These are phyloP conservation scores for Penicillium italicum DNA, from an alignment of 2,329 filamentous ascomycete species.

Conservation along the genomic window DNA sequence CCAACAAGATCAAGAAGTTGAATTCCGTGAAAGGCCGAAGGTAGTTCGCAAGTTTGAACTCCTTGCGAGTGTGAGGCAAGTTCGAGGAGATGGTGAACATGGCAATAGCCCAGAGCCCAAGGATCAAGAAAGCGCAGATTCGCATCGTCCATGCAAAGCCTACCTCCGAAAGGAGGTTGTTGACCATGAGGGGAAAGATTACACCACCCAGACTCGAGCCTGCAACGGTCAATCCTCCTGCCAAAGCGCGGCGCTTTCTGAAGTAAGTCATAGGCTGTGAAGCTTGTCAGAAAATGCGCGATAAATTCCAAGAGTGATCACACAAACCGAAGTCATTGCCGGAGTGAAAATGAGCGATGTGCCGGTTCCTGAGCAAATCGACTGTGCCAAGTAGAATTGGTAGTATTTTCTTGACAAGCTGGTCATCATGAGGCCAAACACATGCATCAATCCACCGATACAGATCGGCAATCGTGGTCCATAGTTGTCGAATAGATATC, in stretches of 20 bases:
- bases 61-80: not conserved
- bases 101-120: slow-evolving; percentile 52
- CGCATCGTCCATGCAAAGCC: slow-evolving; percentile 55
- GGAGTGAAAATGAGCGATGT: not conserved
- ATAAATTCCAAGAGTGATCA: not conserved
- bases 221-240: slow-evolving; percentile 49
- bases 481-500: slow-evolving; percentile 59
- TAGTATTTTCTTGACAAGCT: slow-evolving; percentile 50
- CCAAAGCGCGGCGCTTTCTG: slow-evolving; percentile 45
- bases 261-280: slow-evolving; percentile 43
- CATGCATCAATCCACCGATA: slow-evolving; percentile 49
- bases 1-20: slow-evolving; percentile 1
- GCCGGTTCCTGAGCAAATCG: not conserved
- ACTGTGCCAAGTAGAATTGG: slow-evolving; percentile 19
- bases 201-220: slow-evolving; percentile 53
- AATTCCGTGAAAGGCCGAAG: slow-evolving; percentile 1
- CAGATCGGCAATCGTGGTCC: slow-evolving; percentile 55
- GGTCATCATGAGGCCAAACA: slow-evolving; percentile 55
- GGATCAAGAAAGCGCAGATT: slow-evolving; percentile 53
- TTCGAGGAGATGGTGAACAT: slow-evolving; percentile 48
- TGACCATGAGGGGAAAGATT: slow-evolving; percentile 57
- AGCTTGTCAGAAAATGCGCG: not conserved
- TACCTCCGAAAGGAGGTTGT: slow-evolving; percentile 47
- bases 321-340: not conserved
- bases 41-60: slow-evolving; percentile 1